Evolutionary conservation across 2,329 filamentous ascomycete species (phyloP), one percentile per base, ranked within the genome.

Genomic region (Diaporthe sp.): DNA sequence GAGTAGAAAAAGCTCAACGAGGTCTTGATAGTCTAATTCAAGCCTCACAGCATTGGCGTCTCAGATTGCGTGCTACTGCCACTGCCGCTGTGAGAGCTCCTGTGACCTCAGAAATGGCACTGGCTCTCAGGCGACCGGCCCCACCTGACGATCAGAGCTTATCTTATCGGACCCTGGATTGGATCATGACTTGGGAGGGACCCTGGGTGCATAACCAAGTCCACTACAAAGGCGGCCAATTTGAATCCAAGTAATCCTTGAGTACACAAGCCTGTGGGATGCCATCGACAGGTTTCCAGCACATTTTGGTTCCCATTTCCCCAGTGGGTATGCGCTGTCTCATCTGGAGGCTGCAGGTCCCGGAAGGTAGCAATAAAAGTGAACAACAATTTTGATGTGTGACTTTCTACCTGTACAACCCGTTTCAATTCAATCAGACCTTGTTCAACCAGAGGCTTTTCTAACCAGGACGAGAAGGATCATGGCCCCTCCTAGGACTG

Each of bases 51-150:
- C 49, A 55, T 55, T 42, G 34, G 65, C 49, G 65, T 55, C 65
- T 69, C 65, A 15, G 49, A 69, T 69, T 69, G 65, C 65, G 65
- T 55, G 65, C 65, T 68, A 68, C 34, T 39, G 65, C 65, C 13
- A 17, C 49, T n/a, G 49, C 22, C 19, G 44, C 19, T 9, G 51
- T 15, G 34, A 8, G 31, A 37, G 62, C 46, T 37, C 62, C 65
- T 13, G 62, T 51, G 49, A 42, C 65, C 49, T 69, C 49, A 13
- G 46, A n/a, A 19, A 25, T 28, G 22, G 34, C 62, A 25, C 46
- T 7, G 44, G 62, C 12, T 31, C 28, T 51, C 62, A 68, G 62
- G 31, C 44, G 28, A 12, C 19, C 46, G 42, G 61, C 25, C 65
- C 65, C 65, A 68, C 65, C 31, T 39, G 44, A 34, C 12, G 44